Percentiles rank a stretch among this genome's conserved stretches.
phyloP scores from a whole-genome alignment of 129 eudicot genomes.

The Chrysanthemum seticuspe region DNA sequence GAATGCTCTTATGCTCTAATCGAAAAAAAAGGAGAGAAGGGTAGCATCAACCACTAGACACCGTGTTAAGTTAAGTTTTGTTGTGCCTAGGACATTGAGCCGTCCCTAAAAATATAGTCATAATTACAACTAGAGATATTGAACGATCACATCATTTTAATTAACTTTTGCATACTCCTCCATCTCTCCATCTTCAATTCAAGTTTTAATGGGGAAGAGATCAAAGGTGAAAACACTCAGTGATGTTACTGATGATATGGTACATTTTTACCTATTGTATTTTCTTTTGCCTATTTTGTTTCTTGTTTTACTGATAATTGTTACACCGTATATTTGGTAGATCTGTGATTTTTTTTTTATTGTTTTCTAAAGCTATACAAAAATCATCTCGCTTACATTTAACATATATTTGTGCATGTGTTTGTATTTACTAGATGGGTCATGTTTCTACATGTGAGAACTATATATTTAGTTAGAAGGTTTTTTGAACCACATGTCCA shows the following conservation, averaged over 20 bases:
- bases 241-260: slow-evolving; percentile 9
- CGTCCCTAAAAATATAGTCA: neutral
- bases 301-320: neutral
- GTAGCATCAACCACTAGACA: no score
- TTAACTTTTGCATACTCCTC: neutral
- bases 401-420: no score
- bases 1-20: no score
- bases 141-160: neutral
- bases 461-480: no score
- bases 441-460: no score
- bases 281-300: neutral
- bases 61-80: neutral
- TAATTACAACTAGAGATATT: neutral
- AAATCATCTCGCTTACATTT: no score
- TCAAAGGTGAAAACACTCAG: neutral
- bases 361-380: no score
- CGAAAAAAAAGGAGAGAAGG: no score
- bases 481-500: no score
- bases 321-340: neutral
- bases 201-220: slow-evolving; percentile 21
- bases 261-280: neutral
- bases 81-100: neutral
- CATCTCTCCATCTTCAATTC: neutral
- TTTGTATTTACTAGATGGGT: no score
- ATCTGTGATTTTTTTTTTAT: neutral